Percentiles rank a stretch among this genome's conserved stretches.
Conservation (phyloP, 1,139 yeast genomes). For the Lizanozyma gosingica region DNA sequence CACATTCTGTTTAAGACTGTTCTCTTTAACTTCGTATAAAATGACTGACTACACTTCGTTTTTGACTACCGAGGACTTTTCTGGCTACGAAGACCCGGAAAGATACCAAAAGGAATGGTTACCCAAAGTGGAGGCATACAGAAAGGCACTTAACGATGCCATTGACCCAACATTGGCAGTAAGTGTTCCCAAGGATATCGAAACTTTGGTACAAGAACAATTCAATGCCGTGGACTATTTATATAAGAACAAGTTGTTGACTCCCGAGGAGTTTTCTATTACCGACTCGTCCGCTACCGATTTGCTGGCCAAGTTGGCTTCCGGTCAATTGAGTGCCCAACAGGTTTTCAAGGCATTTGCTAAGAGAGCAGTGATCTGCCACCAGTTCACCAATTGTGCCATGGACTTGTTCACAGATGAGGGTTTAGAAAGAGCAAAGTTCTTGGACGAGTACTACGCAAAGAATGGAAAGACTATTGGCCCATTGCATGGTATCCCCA, state of each 20-base stretch:
- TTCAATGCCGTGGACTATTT: constrained; percentile 10
- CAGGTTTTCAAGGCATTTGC: constrained; percentile 44
- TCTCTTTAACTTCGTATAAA: too few relatives aligned
- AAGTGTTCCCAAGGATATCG: constrained; percentile 1
- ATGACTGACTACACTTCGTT: neutral
- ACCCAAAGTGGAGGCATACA: constrained; percentile 17
- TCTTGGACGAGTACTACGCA: constrained; percentile 16
- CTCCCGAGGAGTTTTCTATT: constrained; percentile 12
- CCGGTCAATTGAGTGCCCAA: constrained; percentile 28
- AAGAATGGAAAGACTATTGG: constrained; percentile 10
- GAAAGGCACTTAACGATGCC: constrained; percentile 12
- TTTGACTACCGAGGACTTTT: neutral
- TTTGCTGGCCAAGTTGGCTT: constrained; percentile 9
- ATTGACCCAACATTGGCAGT: constrained; percentile 9
- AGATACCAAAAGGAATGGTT: constrained; percentile 12
- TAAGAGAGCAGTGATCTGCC: constrained; percentile 36
- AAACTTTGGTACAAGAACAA: constrained; percentile 6
- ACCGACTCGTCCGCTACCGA: constrained; percentile 11
- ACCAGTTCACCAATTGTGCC: constrained; percentile 28
- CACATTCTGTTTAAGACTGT: too few relatives aligned
- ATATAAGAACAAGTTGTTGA: constrained; percentile 9
- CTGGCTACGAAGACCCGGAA: constrained; percentile 11
- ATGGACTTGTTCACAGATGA: constrained; percentile 25
- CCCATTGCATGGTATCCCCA: constrained; percentile 12
- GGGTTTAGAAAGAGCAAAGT: constrained; percentile 26